These are phyloP conservation scores for Paxillus ammoniavirescens DNA, from an alignment of 768 basidiomycete genomes.

Conservation along the genomic window DNA sequence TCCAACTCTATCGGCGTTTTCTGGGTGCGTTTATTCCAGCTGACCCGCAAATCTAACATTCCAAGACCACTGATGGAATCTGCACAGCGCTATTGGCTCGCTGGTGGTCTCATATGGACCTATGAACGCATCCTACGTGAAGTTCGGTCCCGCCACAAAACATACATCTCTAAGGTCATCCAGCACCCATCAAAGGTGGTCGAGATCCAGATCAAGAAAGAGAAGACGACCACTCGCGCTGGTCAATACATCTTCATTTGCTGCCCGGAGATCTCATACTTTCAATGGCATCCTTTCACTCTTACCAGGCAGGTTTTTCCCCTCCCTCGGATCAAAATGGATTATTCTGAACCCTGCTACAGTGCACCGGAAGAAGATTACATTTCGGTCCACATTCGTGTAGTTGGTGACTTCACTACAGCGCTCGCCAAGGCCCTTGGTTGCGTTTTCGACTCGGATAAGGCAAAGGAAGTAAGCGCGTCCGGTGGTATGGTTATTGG, in stretches of 20 bases:
- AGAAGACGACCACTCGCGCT: slow-evolving; percentile 76
- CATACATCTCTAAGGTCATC: slow-evolving; percentile 92
- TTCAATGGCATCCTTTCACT: slow-evolving; percentile 98
- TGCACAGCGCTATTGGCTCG: slow-evolving; percentile 80
- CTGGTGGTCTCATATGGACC: slow-evolving; percentile 85
- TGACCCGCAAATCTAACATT: neutral
- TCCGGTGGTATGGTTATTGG: slow-evolving; percentile 61
- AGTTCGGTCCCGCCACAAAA: slow-evolving; percentile 84
- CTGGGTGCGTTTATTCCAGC: slow-evolving; percentile 61
- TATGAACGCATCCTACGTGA: slow-evolving; percentile 89
- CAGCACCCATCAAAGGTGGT: slow-evolving; percentile 93
- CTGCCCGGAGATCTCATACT: slow-evolving; percentile 91
- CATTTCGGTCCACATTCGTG: slow-evolving; percentile 89
- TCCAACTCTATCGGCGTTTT: slow-evolving; percentile 87
- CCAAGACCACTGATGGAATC: slow-evolving; percentile 3
- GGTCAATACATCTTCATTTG: slow-evolving; percentile 93
- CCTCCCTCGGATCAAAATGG: neutral
- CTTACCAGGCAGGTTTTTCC: slow-evolving; percentile 60
- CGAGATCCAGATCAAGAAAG: slow-evolving; percentile 98
- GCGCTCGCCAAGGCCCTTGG: slow-evolving; percentile 81
- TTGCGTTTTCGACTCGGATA: slow-evolving; percentile 69
- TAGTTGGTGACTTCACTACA: slow-evolving; percentile 89
- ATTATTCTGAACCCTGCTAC: neutral
- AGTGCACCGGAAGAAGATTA: slow-evolving; percentile 96
- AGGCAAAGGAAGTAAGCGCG: slow-evolving; percentile 42